Conservation (phyloP, 2,329 filamentous ascomycete species). For the Cladosporium sp. region DNA sequence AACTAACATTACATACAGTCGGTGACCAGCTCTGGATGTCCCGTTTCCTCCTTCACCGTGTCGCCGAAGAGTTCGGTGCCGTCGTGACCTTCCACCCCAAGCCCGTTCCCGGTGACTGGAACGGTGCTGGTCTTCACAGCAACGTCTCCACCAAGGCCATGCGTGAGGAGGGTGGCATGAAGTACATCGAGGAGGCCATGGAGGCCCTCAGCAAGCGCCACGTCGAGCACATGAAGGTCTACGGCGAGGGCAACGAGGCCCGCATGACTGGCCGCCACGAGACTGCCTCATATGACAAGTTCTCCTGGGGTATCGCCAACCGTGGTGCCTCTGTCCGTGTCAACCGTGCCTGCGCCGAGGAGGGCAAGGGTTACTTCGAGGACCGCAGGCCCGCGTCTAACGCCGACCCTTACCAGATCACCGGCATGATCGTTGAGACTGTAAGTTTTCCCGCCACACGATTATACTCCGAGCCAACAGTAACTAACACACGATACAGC, state of each 20-base stretch:
- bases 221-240: slow-evolving; percentile 73
- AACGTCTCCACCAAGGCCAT: slow-evolving; percentile 92
- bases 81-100: slow-evolving; percentile 96
- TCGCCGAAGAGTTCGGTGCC: slow-evolving; percentile 94
- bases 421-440: slow-evolving; percentile 78
- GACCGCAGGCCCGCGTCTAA: slow-evolving; percentile 70
- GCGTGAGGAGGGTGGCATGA: slow-evolving; percentile 90
- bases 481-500: slow-evolving; percentile 26
- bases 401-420: slow-evolving; percentile 82
- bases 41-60: slow-evolving; percentile 83
- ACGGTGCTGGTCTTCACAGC: slow-evolving; percentile 89
- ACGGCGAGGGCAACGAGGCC: slow-evolving; percentile 92
- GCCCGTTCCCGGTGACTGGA: slow-evolving; percentile 95
- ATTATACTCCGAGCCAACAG: not conserved
- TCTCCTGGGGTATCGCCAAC: slow-evolving; percentile 93
- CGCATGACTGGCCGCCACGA: slow-evolving; percentile 93
- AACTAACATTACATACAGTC: slow-evolving; percentile 53
- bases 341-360: slow-evolving; percentile 77
- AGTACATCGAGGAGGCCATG: slow-evolving; percentile 81
- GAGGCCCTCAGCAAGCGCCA: slow-evolving; percentile 55
- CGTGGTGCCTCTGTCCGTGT: slow-evolving; percentile 93
- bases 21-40: slow-evolving; percentile 97
- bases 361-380: slow-evolving; percentile 95
- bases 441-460: slow-evolving; percentile 30
- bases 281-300: slow-evolving; percentile 90